Base-by-base conservation (phyloP, 345 rosid species). In the Sisymbrium altissimum region DNA sequence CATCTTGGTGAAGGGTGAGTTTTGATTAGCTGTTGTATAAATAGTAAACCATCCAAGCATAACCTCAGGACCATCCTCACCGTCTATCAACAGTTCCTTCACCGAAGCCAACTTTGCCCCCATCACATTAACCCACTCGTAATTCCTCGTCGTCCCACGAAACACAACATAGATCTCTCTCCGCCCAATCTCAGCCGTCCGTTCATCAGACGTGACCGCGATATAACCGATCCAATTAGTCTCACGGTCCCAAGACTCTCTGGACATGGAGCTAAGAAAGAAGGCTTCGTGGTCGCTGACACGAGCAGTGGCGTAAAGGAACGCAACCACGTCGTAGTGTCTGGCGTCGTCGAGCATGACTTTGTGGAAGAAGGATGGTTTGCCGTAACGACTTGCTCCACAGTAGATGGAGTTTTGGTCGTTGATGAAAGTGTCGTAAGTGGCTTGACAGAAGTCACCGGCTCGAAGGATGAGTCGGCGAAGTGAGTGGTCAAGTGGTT, bases 181-280 rank as follows among this genome's bases (percentile, higher is more conserved):
- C 33, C 92, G 87, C 11, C 93, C 93, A 13, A 84, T 77, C 64
- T 82, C 46, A 32, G 66, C 63, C 18, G 88, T 70, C 14, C 61
- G 69, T 44, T 85, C 87, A 38, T 90, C 90, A 17, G 88, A 75
- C 35, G 92, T 84, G 6, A 88, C 86, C 6, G 92, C 86, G 40
- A 90, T 81, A 73, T 86, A 93, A 63, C 97, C 98, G 15, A 88
- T 87, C 98, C 97, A 93, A 67, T 93, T 93, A 5, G 97, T 86
- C 66, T 93, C 98, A 6, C 93, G 91, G 79, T 93, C 98, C 93
- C 98, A 88, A 0, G 91, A 81, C 58, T 93, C 96, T 1, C 97
- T 82, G 1, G 97, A 86, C 74, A 64, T 72, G 29, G 97, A 86
- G 64, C 73, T 89, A 59, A 93, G 88, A 46, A 93, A 76, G 73